phyloP scores from a whole-genome alignment of 331 rosid species.

The Telfairia occidentalis region DNA sequence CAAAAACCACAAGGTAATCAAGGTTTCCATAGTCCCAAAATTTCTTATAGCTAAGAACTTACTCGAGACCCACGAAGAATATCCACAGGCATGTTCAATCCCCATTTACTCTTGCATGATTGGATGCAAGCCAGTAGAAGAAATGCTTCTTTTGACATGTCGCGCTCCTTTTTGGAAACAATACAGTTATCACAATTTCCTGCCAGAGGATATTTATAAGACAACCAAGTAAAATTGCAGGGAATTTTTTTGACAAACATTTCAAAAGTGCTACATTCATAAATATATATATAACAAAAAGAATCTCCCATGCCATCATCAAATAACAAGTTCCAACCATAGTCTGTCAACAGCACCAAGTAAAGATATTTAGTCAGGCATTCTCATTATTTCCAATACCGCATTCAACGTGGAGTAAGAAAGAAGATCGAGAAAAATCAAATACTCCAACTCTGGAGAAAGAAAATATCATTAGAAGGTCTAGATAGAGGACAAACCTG shows the following conservation, averaged over 20 bases:
- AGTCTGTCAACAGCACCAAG: background rate
- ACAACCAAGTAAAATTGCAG: background rate
- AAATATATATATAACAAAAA: background rate
- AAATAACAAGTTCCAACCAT: background rate
- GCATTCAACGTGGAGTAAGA: background rate
- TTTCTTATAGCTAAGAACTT: slow-evolving; percentile 25
- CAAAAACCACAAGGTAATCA: background rate
- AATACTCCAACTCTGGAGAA: background rate
- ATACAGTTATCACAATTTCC: slow-evolving; percentile 85
- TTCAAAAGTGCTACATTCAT: background rate
- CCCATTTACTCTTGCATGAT: slow-evolving; percentile 62
- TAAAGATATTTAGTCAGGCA: background rate
- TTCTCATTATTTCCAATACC: background rate
- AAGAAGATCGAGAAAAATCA: background rate
- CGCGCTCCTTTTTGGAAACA: slow-evolving; percentile 48
- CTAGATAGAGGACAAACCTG: background rate
- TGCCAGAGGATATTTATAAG: slow-evolving; percentile 19
- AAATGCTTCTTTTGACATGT: slow-evolving; percentile 79
- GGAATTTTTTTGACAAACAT: background rate
- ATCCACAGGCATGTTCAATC: slow-evolving; percentile 76
- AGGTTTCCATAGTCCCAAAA: background rate
- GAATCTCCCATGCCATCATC: background rate
- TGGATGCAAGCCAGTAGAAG: slow-evolving; percentile 81
- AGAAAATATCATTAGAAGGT: background rate
- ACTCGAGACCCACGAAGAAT: slow-evolving; percentile 86